phyloP scores from a whole-genome alignment of 768 basidiomycete genomes.

The Mycena olivaceomarginata region DNA sequence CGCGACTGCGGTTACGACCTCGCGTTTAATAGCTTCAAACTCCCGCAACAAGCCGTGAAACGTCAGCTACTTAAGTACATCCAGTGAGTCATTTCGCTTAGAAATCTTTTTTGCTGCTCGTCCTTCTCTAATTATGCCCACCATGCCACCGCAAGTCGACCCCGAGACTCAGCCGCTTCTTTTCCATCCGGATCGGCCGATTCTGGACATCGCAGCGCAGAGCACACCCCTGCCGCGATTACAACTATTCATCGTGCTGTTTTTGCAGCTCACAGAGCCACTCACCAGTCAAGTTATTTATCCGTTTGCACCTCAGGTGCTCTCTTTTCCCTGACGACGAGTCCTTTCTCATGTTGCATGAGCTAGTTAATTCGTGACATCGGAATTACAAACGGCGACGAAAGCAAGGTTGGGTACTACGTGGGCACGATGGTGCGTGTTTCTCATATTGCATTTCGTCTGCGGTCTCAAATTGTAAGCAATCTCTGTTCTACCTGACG shows the following conservation, averaged over 20 bases:
- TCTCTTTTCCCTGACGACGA: constrained; percentile 26
- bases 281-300: constrained; percentile 86
- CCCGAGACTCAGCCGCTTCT: constrained; percentile 41
- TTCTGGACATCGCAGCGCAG: constrained; percentile 49
- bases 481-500: constrained; percentile 87
- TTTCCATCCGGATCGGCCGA: constrained; percentile 12
- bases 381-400: constrained; percentile 82
- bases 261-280: constrained; percentile 87
- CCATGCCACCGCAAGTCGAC: constrained; percentile 36
- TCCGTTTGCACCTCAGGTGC: constrained; percentile 84
- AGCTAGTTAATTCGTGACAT: constrained; percentile 78
- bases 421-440: constrained; percentile 80
- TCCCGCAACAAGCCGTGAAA: no score
- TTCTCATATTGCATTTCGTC: neutral
- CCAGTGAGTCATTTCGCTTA: no score
- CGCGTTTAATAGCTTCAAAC: no score
- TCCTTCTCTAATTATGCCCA: neutral
- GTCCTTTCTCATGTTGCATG: neutral
- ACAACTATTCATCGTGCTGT: constrained; percentile 81
- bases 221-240: constrained; percentile 79
- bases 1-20: no score
- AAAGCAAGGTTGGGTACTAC: constrained; percentile 84
- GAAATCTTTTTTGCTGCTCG: no score
- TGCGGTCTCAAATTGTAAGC: constrained; percentile 59
- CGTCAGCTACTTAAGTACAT: no score